Evolutionary conservation across 257 asterid genomes (phyloP).

Genomic region (Ilex aquifolium): DNA sequence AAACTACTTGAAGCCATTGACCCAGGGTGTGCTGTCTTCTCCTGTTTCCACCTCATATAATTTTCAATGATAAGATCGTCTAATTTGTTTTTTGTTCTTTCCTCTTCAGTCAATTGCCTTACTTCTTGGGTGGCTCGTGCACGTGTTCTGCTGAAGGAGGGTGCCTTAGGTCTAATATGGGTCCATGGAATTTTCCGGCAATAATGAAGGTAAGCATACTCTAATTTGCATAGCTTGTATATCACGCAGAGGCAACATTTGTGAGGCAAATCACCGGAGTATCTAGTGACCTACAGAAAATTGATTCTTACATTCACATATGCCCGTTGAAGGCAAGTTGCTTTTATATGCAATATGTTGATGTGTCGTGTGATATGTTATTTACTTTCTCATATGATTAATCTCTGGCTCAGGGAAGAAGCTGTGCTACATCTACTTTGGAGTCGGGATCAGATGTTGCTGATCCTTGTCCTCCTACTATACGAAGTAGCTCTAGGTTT

Average conservation of each 20-base stretch:
- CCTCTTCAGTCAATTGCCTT: constrained; percentile 74
- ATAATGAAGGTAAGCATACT: constrained; percentile 62
- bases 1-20: constrained; percentile 74
- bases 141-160: constrained; percentile 78
- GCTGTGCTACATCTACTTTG: constrained; percentile 37
- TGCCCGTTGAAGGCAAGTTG: constrained; percentile 44
- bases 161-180: constrained; percentile 83
- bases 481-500: constrained; percentile 32
- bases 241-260: constrained; percentile 41
- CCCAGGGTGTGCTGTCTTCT: constrained; percentile 50
- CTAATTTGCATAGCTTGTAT: constrained; percentile 51
- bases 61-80: constrained; percentile 14
- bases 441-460: constrained; percentile 61
- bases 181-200: constrained; percentile 95
- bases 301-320: constrained; percentile 31
- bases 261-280: constrained; percentile 38
- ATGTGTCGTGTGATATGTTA: not conserved
- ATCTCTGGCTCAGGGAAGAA: constrained; percentile 44
- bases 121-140: constrained; percentile 91
- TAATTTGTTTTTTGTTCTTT: constrained; percentile 12
- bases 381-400: constrained; percentile 2
- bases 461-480: constrained; percentile 43
- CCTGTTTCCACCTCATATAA: constrained; percentile 3
- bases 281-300: constrained; percentile 43
- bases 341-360: not conserved